A percentile compares a stretch with the other conserved stretches of the same genome.
Conservation (phyloP, 257 asterid genomes). For the Penstemon barbatus region DNA sequence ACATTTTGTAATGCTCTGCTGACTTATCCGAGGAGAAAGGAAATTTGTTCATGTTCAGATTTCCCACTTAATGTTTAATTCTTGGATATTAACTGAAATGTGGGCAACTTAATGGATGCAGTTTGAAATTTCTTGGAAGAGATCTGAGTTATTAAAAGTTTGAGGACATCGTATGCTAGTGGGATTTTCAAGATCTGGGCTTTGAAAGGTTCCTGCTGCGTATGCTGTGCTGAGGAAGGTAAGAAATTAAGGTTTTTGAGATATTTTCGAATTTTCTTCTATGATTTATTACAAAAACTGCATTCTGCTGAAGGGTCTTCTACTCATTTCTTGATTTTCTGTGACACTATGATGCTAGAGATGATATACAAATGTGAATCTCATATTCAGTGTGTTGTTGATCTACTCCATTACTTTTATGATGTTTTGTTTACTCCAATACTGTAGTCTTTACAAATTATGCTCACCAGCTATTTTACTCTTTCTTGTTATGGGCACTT, state of each 20-base stretch:
- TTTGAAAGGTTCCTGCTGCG: conserved; percentile 39
- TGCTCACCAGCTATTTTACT: background rate
- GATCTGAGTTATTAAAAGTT: conserved; percentile 46
- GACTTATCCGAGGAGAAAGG: conserved; percentile 16
- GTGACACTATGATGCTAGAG: conserved; percentile 21
- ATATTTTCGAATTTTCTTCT: background rate
- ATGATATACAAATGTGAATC: conserved; percentile 34
- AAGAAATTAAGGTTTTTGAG: conserved; percentile 23
- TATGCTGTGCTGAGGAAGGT: conserved; percentile 45
- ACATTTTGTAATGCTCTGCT: conserved; percentile 42
- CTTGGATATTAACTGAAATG: conserved; percentile 34
- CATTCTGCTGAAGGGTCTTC: conserved; percentile 10
- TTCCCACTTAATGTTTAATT: conserved; percentile 34
- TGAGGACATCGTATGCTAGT: conserved; percentile 31
- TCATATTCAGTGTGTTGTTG: conserved; percentile 30
- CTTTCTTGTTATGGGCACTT: background rate
- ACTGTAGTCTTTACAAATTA: conserved; percentile 6
- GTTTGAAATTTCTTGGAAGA: conserved; percentile 38
- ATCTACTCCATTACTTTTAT: conserved; percentile 31
- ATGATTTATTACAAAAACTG: conserved; percentile 3
- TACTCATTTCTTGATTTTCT: conserved; percentile 16
- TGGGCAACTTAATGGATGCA: conserved; percentile 31
- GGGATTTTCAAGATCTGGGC: conserved; percentile 65
- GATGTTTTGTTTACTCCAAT: conserved; percentile 14
- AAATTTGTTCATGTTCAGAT: conserved; percentile 17